Conservation (phyloP, 129 eudicot genomes). For the Erigeron canadensis region DNA sequence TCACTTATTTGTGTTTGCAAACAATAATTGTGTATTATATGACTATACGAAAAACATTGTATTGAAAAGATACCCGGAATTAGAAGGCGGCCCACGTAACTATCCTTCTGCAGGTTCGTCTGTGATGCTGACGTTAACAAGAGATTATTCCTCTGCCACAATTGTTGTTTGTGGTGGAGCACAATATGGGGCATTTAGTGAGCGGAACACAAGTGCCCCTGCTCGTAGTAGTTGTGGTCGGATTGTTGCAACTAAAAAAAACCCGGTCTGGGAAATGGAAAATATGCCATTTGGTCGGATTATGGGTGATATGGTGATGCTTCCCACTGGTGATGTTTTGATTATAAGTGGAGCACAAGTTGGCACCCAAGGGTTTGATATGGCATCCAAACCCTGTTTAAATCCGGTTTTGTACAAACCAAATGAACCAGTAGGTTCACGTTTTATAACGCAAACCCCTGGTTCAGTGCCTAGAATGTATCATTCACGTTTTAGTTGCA, state of each 20-base stretch:
- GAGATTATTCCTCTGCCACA: constrained; percentile 58
- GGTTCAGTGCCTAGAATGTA: constrained; percentile 65
- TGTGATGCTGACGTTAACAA: constrained; percentile 59
- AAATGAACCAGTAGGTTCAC: constrained; percentile 52
- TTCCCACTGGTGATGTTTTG: constrained; percentile 63
- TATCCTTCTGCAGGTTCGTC: constrained; percentile 89
- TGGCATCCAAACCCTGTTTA: constrained; percentile 63
- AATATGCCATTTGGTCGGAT: constrained; percentile 73
- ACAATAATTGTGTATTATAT: constrained; percentile 57
- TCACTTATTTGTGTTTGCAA: constrained; percentile 66
- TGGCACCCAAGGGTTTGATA: constrained; percentile 72
- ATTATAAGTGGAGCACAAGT: constrained; percentile 77
- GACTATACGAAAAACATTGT: constrained; percentile 40
- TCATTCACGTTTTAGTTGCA: constrained; percentile 66
- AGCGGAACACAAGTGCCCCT: constrained; percentile 37
- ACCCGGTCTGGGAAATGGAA: constrained; percentile 82
- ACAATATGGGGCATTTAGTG: constrained; percentile 53
- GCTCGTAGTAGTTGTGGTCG: constrained; percentile 72
- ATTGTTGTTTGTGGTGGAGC: constrained; percentile 83
- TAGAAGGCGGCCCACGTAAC: constrained; percentile 83
- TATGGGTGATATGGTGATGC: constrained; percentile 95
- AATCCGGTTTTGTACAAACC: constrained; percentile 64
- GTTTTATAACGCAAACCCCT: constrained; percentile 54
- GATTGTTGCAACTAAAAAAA: constrained; percentile 47
- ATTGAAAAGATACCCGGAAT: constrained; percentile 38